Conservation (phyloP, 2,329 filamentous ascomycete genomes). For the Parascedosporium putredinis region DNA sequence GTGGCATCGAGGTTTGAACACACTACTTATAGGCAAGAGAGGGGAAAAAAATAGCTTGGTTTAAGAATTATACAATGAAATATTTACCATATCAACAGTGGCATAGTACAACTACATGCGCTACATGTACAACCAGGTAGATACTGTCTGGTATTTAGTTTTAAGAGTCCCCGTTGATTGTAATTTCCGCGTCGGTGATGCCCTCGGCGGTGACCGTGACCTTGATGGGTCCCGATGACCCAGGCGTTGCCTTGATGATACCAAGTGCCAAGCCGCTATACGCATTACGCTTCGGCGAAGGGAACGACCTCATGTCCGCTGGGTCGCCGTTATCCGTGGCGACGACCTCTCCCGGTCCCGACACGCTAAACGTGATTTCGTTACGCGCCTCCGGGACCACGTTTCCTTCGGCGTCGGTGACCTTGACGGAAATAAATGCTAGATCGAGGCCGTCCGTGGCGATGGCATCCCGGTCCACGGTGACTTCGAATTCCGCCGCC, state of each 20-base stretch:
- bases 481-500: constrained; percentile 26
- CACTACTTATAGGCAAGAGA: too few relatives aligned
- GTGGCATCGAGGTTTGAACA: too few relatives aligned
- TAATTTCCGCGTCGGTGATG: neutral
- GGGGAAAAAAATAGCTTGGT: too few relatives aligned
- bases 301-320: constrained; percentile 31
- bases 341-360: constrained; percentile 33
- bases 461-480: constrained; percentile 29
- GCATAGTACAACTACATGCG: too few relatives aligned
- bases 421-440: constrained; percentile 32
- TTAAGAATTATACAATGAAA: too few relatives aligned
- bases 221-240: neutral
- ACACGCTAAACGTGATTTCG: constrained; percentile 31
- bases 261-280: constrained; percentile 30
- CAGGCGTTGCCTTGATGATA: constrained; percentile 22
- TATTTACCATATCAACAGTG: too few relatives aligned
- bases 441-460: constrained; percentile 32
- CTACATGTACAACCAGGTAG: too few relatives aligned
- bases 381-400: constrained; percentile 31
- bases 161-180: neutral
- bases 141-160: too few relatives aligned
- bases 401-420: constrained; percentile 32
- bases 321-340: constrained; percentile 42
- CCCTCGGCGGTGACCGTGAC: neutral
- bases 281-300: constrained; percentile 26